Conservation (phyloP, 495 filamentous ascomycete genomes). For the Achaetomiella virescens region DNA sequence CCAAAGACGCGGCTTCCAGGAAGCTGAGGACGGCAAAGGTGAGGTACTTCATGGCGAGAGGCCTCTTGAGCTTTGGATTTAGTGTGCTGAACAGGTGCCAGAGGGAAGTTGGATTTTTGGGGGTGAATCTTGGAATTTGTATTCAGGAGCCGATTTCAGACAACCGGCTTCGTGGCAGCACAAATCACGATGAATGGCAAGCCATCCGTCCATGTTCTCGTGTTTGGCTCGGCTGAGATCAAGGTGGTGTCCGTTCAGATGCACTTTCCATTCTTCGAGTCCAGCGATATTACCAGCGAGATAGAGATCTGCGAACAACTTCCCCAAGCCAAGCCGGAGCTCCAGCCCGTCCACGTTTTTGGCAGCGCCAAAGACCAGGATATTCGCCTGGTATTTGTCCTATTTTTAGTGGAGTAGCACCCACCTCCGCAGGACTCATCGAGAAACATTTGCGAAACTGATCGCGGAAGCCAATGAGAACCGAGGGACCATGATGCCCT, state of each 20-base stretch:
- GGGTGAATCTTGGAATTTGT: not conserved
- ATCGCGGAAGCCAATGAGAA: not conserved
- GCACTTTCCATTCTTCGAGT: not conserved
- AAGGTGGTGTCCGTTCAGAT: no score
- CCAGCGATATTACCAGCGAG: not conserved
- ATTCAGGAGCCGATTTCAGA: not conserved
- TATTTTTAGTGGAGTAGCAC: slow-evolving; percentile 12
- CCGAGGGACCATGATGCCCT: not conserved
- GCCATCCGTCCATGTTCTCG: slow-evolving; percentile 1
- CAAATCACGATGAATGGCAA: not conserved
- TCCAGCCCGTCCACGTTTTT: slow-evolving; percentile 4
- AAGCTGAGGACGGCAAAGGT: slow-evolving; percentile 9
- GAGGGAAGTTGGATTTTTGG: not conserved
- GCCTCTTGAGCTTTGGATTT: not conserved
- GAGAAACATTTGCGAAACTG: not conserved
- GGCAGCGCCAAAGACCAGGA: not conserved
- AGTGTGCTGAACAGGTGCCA: not conserved
- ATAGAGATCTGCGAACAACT: not conserved
- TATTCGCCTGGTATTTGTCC: not conserved
- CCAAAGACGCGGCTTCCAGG: slow-evolving; percentile 2
- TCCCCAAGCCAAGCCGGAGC: slow-evolving; percentile 15
- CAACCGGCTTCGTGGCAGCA: not conserved
- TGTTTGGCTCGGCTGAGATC: slow-evolving; percentile 13
- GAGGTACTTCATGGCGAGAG: slow-evolving; percentile 4
- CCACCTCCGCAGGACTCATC: not conserved